Evolutionary conservation across 2,329 filamentous ascomycete genomes (phyloP), one percentile per base, ranked within the genome.

Genomic region (Cordyceps fumosorosea): DNA sequence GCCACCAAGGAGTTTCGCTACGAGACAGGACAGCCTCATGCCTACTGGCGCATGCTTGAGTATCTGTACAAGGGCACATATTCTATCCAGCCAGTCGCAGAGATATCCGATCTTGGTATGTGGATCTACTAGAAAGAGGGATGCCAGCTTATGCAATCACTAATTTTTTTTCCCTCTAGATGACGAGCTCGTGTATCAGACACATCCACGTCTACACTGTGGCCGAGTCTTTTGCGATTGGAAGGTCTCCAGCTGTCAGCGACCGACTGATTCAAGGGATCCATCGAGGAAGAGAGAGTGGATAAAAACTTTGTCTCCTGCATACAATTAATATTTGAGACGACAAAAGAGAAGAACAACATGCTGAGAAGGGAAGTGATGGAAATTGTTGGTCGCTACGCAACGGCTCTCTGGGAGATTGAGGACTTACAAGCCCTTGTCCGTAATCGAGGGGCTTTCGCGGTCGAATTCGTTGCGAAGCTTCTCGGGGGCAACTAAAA

Each of bases 41-140:
- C 57, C 16, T 53, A 44, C 50, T 60, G 57, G 57, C 57, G 57
- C 16, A 60, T 53, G 57, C 50, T 60, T 24, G 57, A 60, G 34
- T 60, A 53, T 26, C 8, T 60, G 22, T 60, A 53, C 22, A 60
- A 53, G n/a, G 57, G 48, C 2, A 22, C 7, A 6, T 60, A 60
- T 40, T 32, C 22, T 1, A 14, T 20, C 20, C n/a, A 32, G 2
- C 34, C 48, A 7, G 34, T 24, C 11, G 10, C 57, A 10, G 24
- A 45, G 5, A 45, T 53, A 16, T 7, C 4, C 7, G 24, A 53
- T 14, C 18, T 11, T 5, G 37, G 57, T 60, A 53, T 22, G 24
- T n/a, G 20, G 10, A 29, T 45, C 6, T 7, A n/a, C n/a, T 20
- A 10, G 2, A 12, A 47, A 47, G n/a, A 29, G n/a, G 26, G 16